phyloP scores from a whole-genome alignment of 345 rosid species.

The Cardamine chenopodiifolia region DNA sequence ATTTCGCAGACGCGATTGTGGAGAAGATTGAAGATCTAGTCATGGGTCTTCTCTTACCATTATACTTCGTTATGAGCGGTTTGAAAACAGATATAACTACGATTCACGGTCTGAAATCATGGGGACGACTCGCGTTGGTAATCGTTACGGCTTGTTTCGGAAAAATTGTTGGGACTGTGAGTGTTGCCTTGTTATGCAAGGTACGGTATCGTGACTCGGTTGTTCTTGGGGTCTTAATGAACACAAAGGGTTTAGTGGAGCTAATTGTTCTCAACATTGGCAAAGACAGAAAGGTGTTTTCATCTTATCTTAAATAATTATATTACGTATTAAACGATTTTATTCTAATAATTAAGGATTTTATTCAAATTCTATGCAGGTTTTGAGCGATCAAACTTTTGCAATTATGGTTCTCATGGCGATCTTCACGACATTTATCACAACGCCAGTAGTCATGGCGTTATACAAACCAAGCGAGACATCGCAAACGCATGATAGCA shows the following conservation, averaged over 20 bases:
- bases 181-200: slow-evolving; percentile 54
- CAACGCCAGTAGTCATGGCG: slow-evolving; percentile 69
- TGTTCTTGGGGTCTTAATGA: slow-evolving; percentile 75
- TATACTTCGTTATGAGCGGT: slow-evolving; percentile 83
- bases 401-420: slow-evolving; percentile 85
- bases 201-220: slow-evolving; percentile 57
- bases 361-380: slow-evolving; percentile 45
- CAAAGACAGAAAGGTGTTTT: slow-evolving; percentile 64
- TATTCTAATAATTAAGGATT: not conserved
- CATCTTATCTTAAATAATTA: not conserved
- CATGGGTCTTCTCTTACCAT: slow-evolving; percentile 68
- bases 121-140: slow-evolving; percentile 73
- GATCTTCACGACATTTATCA: slow-evolving; percentile 74
- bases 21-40: slow-evolving; percentile 86
- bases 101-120: slow-evolving; percentile 60
- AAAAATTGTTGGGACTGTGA: slow-evolving; percentile 67
- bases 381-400: slow-evolving; percentile 76
- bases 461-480: slow-evolving; percentile 62
- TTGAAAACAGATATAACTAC: slow-evolving; percentile 72
- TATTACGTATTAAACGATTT: not conserved
- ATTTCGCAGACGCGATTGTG: slow-evolving; percentile 63
- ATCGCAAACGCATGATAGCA: not conserved
- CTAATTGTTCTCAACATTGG: slow-evolving; percentile 85
- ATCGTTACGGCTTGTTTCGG: slow-evolving; percentile 72
- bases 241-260: slow-evolving; percentile 79